Base-by-base conservation (phyloP, 164 flowering plant genomes). In the Umbilicus rupestris region DNA sequence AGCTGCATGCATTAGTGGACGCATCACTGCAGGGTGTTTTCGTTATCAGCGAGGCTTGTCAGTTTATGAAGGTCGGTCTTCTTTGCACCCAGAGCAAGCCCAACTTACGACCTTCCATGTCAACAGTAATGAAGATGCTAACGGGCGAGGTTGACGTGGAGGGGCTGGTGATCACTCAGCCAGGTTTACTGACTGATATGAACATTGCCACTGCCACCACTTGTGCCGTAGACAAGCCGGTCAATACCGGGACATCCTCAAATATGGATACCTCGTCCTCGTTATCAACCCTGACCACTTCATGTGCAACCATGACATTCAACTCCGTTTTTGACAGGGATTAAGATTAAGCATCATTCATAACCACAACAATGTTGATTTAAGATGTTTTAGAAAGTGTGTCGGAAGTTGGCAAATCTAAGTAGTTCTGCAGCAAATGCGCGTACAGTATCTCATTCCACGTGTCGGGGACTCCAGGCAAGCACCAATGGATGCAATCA, bases 401-500 rank as follows among this genome's bases (percentile, higher is more conserved):
- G 15, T 45, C 15, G 69, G 1, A 44, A 31, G 8, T 67, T 73
- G 50, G 15, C 49, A 15, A 5, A 45, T 15, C 55, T 47, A 71
- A 71, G 62, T 84, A 77, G 39, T 78, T 74, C 69, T 77, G 79
- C 46, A 92, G 66, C 71, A 93, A 72, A 76, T 85, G 70, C 31
- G 94, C 85, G 71, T 87, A 88, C 70, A 93, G 62, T 37, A 90
- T 87, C 78, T 93, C 92, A 75, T 93, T 93, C 98, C 97, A 93
- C 35, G 97, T 78, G 79, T 93, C 97, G 66, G 98, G 98, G 1
- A 90, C 85, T 67, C 98, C 97, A 0, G 97, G 98, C 58, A 93
- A 83, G 68, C 98, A 93, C 98, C 98, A 93, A 66, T 93, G 96
- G 33, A 93, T 88, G 81, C 98, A 93, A 72, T 93, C 98, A 0